Evolutionary conservation across 2,329 filamentous ascomycete genomes (phyloP).

Genomic region (Chrysosporium queenslandicum): DNA sequence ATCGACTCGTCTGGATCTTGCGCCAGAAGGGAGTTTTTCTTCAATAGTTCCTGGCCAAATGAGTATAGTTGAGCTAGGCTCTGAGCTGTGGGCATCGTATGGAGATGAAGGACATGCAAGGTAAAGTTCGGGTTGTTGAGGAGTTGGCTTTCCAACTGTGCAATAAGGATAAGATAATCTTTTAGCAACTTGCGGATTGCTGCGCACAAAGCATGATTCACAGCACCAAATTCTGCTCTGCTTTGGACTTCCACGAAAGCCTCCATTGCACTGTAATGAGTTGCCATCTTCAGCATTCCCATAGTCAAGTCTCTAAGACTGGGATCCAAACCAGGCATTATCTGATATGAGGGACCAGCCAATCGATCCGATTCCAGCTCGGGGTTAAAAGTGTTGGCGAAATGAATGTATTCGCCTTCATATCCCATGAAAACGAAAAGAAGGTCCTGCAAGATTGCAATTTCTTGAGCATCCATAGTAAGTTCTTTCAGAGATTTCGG

Average conservation of each 20-base stretch:
- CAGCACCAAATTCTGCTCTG: conserved; percentile 80
- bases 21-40: conserved; percentile 77
- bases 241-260: conserved; percentile 92
- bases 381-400: conserved; percentile 71
- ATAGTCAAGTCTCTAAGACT: conserved; percentile 77
- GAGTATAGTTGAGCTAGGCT: conserved; percentile 86
- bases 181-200: conserved; percentile 83
- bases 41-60: conserved; percentile 75
- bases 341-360: conserved; percentile 68
- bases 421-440: conserved; percentile 96
- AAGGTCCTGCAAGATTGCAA: conserved; percentile 77
- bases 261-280: conserved; percentile 82
- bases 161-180: conserved; percentile 85
- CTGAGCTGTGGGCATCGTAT: conserved; percentile 79
- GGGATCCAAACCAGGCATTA: conserved; percentile 75
- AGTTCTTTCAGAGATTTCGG: conserved; percentile 60
- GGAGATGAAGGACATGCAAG: conserved; percentile 82
- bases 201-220: conserved; percentile 94
- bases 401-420: conserved; percentile 94
- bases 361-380: conserved; percentile 76
- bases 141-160: conserved; percentile 87
- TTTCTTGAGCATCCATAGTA: conserved; percentile 72
- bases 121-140: conserved; percentile 84
- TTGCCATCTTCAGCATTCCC: conserved; percentile 88
- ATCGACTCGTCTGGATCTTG: conserved; percentile 57